Evolutionary conservation across 805 yeast species (phyloP), one percentile per base, ranked within the genome.

Genomic region (Wickerhamomyces bovis): DNA sequence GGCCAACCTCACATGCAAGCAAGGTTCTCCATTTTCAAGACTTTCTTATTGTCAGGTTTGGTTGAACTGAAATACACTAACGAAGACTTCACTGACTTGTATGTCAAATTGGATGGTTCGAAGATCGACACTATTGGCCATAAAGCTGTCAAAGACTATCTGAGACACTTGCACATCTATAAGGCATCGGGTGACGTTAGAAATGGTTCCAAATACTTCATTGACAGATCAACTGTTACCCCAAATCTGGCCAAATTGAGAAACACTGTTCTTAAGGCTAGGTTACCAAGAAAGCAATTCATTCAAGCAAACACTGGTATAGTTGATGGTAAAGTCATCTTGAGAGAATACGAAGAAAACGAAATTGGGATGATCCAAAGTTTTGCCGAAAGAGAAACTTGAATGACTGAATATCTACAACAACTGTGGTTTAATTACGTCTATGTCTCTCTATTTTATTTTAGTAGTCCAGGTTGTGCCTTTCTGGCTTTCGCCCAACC

Each of bases 1-100:
- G 96, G 96, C 26, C 97, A 89, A 69, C 82, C 97, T 13, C 97
- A 89, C 64, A 87, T 88, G 89, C 95, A 88, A 69, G 96, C 96
- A 4, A 75, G 97, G 65, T 89, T 76, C 67, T 87, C 94, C 28
- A 88, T 89, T 55, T 73, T 86, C 75, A 86, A 85, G 68, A 76
- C 83, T 13, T 81, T 86, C 61, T 67, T 85, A 57, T 73, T 80
- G 45, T 83, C 89, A 1, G 76, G 69, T 16, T 82, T 88, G 36
- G 81, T 81, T 23, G 68, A 70, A 42, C 66, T 89, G 43, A 73
- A 72, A 33, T 69, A 73, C 56, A 60, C 75, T 13, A 70, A 75
- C 50, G 66, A 65, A 6, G 73, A 69, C 21, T 81, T 58, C 58
- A 71, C 77, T 31, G 95, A 88, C 57, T 69, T 89, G 58, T 69